Conservation (phyloP, 1,284 basidiomycete species). For the Cryptococcus maquisensis region DNA sequence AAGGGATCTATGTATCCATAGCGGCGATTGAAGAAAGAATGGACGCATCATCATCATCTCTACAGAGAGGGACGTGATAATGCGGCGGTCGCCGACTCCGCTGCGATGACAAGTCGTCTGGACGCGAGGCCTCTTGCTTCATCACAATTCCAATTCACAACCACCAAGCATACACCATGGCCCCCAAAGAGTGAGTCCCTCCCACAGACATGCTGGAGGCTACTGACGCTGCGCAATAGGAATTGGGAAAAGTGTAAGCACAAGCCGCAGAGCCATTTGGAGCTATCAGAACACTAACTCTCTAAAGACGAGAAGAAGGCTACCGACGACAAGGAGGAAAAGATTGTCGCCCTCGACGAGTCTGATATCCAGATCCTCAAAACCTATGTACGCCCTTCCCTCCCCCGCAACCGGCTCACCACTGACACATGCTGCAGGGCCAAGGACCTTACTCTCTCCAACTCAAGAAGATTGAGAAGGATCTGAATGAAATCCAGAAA, state of each 20-base stretch:
- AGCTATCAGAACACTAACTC: conserved; percentile 1
- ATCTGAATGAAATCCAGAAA: conserved; percentile 95
- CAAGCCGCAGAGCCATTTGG: conserved; percentile 35
- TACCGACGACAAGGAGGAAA: conserved; percentile 81
- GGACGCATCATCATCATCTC: too few relatives aligned
- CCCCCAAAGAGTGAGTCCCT: conserved; percentile 65
- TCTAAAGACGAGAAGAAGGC: conserved; percentile 66
- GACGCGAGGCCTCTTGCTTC: neutral
- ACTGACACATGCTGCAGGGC: conserved; percentile 57
- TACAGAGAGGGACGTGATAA: neutral
- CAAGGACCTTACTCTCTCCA: conserved; percentile 93
- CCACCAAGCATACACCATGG: conserved; percentile 53
- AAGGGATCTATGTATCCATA: too few relatives aligned
- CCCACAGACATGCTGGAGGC: conserved; percentile 5
- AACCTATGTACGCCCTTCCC: conserved; percentile 68
- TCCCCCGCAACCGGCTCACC: neutral
- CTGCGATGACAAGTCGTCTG: neutral
- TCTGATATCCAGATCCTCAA: conserved; percentile 99
- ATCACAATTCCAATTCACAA: neutral
- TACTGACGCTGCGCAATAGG: conserved; percentile 51
- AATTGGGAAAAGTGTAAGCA: conserved; percentile 93
- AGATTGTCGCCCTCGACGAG: conserved; percentile 93
- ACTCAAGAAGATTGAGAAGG: conserved; percentile 83
- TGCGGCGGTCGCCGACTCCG: too few relatives aligned
- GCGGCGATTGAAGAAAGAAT: too few relatives aligned